phyloP scores from a whole-genome alignment of 1,139 yeast species.

The Candida buenavistaensis region DNA sequence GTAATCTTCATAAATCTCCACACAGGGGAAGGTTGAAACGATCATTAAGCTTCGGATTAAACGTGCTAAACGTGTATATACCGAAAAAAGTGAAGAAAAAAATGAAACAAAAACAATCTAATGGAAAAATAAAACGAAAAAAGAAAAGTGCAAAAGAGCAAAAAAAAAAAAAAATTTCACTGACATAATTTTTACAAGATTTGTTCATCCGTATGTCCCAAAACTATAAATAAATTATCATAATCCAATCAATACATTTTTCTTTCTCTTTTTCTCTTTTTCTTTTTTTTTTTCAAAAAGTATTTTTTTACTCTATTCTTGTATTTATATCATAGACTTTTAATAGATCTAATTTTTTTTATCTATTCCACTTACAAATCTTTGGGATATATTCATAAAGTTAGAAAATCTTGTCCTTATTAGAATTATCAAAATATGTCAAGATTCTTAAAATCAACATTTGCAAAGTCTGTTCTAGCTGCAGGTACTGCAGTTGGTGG shows the following conservation, averaged over 20 bases:
- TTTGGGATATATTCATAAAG: too few relatives aligned
- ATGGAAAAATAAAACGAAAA: too few relatives aligned
- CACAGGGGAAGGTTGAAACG: too few relatives aligned
- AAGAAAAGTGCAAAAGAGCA: too few relatives aligned
- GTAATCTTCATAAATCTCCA: too few relatives aligned
- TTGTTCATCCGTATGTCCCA: too few relatives aligned
- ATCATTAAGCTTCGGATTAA: too few relatives aligned
- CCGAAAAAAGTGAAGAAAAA: too few relatives aligned
- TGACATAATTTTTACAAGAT: too few relatives aligned
- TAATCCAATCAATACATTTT: background rate
- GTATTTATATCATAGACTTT: constrained; percentile 4
- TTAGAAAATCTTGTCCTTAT: background rate
- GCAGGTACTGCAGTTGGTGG: constrained; percentile 38
- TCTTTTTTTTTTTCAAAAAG: background rate
- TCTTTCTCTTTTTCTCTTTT: background rate
- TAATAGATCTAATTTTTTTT: constrained; percentile 2
- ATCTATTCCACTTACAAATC: background rate
- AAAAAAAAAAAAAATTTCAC: too few relatives aligned
- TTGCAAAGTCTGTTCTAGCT: constrained; percentile 35
- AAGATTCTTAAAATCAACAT: constrained; percentile 16
- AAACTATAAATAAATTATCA: background rate
- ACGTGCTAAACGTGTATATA: too few relatives aligned
- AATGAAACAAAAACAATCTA: too few relatives aligned
- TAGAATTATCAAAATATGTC: constrained; percentile 16
- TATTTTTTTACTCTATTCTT: background rate